Percentiles rank a stretch among this genome's conserved stretches.
Evolutionary conservation across 2,329 filamentous ascomycete genomes (phyloP).

Genomic region (Corynespora cassiicola): DNA sequence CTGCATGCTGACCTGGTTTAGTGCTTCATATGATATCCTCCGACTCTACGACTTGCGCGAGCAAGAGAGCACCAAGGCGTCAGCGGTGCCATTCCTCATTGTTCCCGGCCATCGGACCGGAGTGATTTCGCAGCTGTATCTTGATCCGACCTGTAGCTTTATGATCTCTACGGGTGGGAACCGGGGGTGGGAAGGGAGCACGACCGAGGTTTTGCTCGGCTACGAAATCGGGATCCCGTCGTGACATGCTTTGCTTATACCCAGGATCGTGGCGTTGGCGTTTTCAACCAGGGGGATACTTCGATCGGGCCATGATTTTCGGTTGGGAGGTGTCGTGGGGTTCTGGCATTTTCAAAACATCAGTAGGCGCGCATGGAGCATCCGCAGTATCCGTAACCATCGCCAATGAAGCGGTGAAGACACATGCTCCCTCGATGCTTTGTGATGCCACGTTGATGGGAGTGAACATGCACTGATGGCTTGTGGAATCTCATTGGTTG

Average conservation of each 20-base stretch:
- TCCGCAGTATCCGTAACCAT: no score
- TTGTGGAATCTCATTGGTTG: no score
- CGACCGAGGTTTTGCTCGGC: constrained; percentile 88
- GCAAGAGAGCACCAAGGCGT: constrained; percentile 70
- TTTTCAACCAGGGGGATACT: not conserved
- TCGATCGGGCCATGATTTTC: constrained; percentile 1
- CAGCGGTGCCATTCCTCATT: constrained; percentile 92
- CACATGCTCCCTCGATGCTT: no score
- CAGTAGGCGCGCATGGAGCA: no score
- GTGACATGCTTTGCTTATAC: constrained; percentile 35
- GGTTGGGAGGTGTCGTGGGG: not conserved
- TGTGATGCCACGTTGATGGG: not conserved
- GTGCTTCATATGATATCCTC: constrained; percentile 91
- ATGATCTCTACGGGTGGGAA: constrained; percentile 94
- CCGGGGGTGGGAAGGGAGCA: constrained; percentile 90
- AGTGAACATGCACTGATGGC: not conserved
- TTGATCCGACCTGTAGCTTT: constrained; percentile 86
- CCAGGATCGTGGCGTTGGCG: constrained; percentile 25
- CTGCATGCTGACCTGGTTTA: constrained; percentile 43
- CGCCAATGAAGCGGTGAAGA: no score
- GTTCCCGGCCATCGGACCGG: constrained; percentile 89
- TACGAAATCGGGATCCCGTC: constrained; percentile 77
- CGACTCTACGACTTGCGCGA: constrained; percentile 87
- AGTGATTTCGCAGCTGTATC: constrained; percentile 83
- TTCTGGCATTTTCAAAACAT: not conserved